Evolutionary conservation across 257 asterid species (phyloP).

Genomic region (Solanum paucissectum): DNA sequence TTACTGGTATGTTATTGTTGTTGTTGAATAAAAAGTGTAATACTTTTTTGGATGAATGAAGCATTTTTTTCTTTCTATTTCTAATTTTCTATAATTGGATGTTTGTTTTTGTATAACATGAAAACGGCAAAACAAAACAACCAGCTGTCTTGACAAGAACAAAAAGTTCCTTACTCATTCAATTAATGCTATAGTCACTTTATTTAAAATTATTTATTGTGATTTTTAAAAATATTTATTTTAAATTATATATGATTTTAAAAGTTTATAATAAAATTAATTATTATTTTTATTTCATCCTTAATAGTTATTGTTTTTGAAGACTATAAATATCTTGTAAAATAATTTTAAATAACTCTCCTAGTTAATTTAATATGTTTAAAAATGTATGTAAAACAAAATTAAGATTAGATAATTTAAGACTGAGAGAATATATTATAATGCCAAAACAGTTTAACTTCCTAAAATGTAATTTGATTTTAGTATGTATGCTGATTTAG

Average conservation of each 20-base stretch:
- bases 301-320: not conserved
- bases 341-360: not conserved
- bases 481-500: not conserved
- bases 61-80: not conserved
- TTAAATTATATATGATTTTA: not conserved
- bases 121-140: not conserved
- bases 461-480: not conserved
- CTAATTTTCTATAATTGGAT: not conserved
- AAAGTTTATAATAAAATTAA: not conserved
- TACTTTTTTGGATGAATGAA: not conserved
- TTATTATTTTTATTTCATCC: not conserved
- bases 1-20: no score
- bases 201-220: not conserved
- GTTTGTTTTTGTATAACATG: not conserved
- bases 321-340: not conserved
- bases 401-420: not conserved
- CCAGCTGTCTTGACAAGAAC: not conserved
- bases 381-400: not conserved
- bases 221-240: no score
- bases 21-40: not conserved
- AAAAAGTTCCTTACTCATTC: not conserved
- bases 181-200: not conserved
- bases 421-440: not conserved
- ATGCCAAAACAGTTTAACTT: not conserved
- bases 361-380: not conserved